phyloP scores from a whole-genome alignment of 1,139 yeast species.

The Debaryomycetaceae sp. region DNA sequence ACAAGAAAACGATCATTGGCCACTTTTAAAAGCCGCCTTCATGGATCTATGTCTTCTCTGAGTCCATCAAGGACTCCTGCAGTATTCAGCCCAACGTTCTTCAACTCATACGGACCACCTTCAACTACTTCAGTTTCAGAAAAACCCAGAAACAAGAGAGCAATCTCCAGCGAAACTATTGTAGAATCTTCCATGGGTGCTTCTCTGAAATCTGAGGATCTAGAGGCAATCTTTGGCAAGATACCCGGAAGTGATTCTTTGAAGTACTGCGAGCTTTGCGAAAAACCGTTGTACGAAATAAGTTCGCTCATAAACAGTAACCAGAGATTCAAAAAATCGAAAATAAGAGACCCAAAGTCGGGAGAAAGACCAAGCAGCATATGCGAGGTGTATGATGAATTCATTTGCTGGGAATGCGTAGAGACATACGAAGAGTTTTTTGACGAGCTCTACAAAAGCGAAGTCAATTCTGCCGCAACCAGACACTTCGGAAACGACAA shows the following conservation, averaged over 20 bases:
- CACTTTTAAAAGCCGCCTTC: conserved; percentile 30
- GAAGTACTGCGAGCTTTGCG: conserved; percentile 63
- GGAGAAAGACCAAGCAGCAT: conserved; percentile 2
- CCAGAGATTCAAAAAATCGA: conserved; percentile 11
- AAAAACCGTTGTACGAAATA: conserved; percentile 62
- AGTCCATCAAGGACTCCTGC: conserved; percentile 7
- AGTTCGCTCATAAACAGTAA: conserved; percentile 41
- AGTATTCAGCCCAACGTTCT: conserved; percentile 10
- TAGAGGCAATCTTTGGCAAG: conserved; percentile 40
- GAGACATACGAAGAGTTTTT: conserved; percentile 54
- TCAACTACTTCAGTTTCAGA: background rate
- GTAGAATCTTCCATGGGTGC: background rate
- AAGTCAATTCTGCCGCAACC: conserved; percentile 1
- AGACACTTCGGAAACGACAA: background rate
- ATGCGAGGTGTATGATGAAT: conserved; percentile 37
- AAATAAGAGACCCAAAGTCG: conserved; percentile 15
- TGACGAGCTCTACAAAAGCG: conserved; percentile 21
- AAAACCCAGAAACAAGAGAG: conserved; percentile 11
- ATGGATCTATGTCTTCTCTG: background rate
- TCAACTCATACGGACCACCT: background rate
- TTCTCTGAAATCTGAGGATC: conserved; percentile 17
- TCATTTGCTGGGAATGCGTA: conserved; percentile 65
- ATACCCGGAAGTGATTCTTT: conserved; percentile 41
- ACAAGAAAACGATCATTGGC: conserved; percentile 37
- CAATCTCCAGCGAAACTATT: conserved; percentile 11